Percentiles rank a stretch among this genome's conserved stretches.
These are phyloP conservation scores for Colletotrichum aenigma DNA, from an alignment of 2,329 filamentous ascomycete genomes.

Conservation along the genomic window DNA sequence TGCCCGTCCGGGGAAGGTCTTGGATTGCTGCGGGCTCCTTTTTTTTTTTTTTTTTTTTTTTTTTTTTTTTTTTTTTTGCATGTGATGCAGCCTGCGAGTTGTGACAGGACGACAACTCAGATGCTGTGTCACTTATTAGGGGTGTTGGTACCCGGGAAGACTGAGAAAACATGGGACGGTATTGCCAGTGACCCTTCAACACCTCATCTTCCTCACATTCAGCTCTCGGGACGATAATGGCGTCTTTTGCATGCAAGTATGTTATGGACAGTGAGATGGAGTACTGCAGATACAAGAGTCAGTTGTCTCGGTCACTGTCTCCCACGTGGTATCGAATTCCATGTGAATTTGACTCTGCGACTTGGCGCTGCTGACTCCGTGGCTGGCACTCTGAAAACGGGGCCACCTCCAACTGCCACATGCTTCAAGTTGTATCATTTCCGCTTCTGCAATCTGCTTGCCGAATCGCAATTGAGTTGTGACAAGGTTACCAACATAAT, in stretches of 20 bases:
- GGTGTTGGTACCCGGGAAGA: background rate
- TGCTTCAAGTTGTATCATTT: background rate
- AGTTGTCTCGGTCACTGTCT: background rate
- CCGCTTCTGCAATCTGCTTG: background rate
- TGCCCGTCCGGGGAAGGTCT: conserved; percentile 14
- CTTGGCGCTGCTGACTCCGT: background rate
- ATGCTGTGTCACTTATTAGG: background rate
- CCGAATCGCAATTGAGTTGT: background rate
- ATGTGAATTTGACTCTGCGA: conserved; percentile 1
- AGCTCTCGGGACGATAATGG: background rate
- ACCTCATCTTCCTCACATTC: background rate
- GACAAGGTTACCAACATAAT: background rate
- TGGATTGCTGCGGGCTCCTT: background rate
- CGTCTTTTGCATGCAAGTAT: background rate
- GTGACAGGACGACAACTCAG: background rate
- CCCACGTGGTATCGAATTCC: conserved; percentile 5
- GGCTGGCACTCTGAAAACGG: background rate
- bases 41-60: conserved; percentile 1
- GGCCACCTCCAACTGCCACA: background rate
- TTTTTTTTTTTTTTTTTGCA: conserved; percentile 3
- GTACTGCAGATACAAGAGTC: background rate
- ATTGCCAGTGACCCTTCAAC: background rate
- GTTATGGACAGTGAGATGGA: background rate
- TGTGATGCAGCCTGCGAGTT: conserved; percentile 15
- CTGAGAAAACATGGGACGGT: background rate